Conservation (phyloP, 805 yeast genomes). For the Saturnispora dispora region DNA sequence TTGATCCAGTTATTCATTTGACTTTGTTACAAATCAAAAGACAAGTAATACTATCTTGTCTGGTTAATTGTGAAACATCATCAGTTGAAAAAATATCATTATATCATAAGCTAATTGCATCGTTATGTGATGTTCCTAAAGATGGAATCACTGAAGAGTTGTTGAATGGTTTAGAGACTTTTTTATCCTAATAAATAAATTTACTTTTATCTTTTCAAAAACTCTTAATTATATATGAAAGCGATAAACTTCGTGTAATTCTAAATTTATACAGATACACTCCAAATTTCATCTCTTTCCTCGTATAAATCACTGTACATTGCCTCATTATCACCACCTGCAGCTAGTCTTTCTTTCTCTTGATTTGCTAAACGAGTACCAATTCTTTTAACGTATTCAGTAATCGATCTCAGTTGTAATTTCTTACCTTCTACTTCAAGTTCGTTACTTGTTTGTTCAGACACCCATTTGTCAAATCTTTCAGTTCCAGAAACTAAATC, state of each 20-base stretch:
- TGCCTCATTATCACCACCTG: slow-evolving; percentile 85
- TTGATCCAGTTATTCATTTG: slow-evolving; percentile 25
- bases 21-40: slow-evolving; percentile 29
- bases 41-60: neutral
- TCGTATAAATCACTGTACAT: slow-evolving; percentile 78
- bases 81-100: slow-evolving; percentile 34
- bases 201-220: neutral
- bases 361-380: slow-evolving; percentile 78
- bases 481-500: slow-evolving; percentile 47
- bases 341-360: slow-evolving; percentile 79
- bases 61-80: slow-evolving; percentile 5
- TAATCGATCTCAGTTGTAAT: slow-evolving; percentile 62
- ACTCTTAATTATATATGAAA: neutral
- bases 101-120: slow-evolving; percentile 63
- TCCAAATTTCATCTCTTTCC: slow-evolving; percentile 84
- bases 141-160: slow-evolving; percentile 73
- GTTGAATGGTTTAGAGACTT: slow-evolving; percentile 63
- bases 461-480: slow-evolving; percentile 60
- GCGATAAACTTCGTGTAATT: neutral
- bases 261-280: slow-evolving; percentile 2
- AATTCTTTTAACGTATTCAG: slow-evolving; percentile 86
- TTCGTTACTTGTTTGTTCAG: slow-evolving; percentile 29
- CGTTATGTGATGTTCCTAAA: slow-evolving; percentile 65
- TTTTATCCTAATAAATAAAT: slow-evolving; percentile 5
- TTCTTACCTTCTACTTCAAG: slow-evolving; percentile 36